Conservation (phyloP, 2,329 filamentous ascomycete species). For the Penicillium griseofulvum region DNA sequence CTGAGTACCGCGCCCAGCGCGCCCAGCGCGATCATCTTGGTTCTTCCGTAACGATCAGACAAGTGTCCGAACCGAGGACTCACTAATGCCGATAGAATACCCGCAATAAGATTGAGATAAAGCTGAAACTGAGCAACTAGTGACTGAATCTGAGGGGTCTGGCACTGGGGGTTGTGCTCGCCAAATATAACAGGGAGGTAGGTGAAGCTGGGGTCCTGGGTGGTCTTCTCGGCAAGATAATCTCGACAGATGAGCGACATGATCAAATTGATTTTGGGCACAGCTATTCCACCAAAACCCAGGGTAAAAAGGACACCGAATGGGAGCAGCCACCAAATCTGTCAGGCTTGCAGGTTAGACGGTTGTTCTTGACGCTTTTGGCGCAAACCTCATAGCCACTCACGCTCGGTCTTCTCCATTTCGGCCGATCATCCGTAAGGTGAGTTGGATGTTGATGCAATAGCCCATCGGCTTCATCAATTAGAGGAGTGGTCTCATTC, state of each 20-base stretch:
- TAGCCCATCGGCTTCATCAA: neutral
- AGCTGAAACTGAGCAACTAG: constrained; percentile 76
- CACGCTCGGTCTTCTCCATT: constrained; percentile 54
- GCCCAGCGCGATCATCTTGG: constrained; percentile 68
- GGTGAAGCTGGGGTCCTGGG: constrained; percentile 57
- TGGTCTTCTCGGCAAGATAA: constrained; percentile 69
- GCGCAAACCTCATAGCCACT: constrained; percentile 17
- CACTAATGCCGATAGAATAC: constrained; percentile 73
- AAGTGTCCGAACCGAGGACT: constrained; percentile 80
- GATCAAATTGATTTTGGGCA: constrained; percentile 85
- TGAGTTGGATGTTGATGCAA: neutral
- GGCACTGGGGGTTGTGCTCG: constrained; percentile 74
- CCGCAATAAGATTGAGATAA: constrained; percentile 69
- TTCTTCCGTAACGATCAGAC: constrained; percentile 83
- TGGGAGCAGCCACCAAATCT: constrained; percentile 80
- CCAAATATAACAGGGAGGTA: constrained; percentile 66
- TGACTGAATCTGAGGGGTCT: constrained; percentile 72
- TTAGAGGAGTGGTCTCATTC: neutral
- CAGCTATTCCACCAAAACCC: constrained; percentile 79
- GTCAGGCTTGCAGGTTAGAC: constrained; percentile 8
- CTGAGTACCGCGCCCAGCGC: constrained; percentile 70
- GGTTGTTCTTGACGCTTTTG: neutral
- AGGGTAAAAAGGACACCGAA: constrained; percentile 79
- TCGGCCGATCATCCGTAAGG: constrained; percentile 27
- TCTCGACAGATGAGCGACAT: constrained; percentile 77